Conservation (phyloP, 2,329 filamentous ascomycete genomes). For the Cordyceps cateniannulata region DNA sequence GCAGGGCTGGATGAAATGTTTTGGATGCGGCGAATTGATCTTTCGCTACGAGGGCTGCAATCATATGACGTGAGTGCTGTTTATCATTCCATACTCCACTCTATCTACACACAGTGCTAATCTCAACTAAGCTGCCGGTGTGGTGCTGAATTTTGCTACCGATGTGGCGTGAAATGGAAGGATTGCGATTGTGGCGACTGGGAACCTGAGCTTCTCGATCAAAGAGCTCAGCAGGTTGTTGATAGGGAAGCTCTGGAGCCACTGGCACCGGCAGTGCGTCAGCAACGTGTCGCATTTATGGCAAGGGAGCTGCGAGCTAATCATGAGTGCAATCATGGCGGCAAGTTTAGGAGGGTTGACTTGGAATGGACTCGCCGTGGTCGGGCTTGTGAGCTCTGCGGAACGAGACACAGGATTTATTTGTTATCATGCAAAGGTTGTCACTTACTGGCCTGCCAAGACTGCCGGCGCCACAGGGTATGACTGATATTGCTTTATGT, state of each 20-base stretch:
- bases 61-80: slow-evolving; percentile 13
- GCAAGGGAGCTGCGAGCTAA: slow-evolving; percentile 6
- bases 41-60: slow-evolving; percentile 12
- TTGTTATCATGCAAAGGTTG: slow-evolving; percentile 12
- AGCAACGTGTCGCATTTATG: slow-evolving; percentile 4
- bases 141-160: slow-evolving; percentile 12
- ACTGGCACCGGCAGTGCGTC: slow-evolving; percentile 7
- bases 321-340: slow-evolving; percentile 6
- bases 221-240: slow-evolving; percentile 12
- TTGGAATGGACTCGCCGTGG: not conserved
- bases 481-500: not conserved
- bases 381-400: slow-evolving; percentile 6
- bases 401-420: slow-evolving; percentile 5
- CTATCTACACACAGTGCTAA: not conserved
- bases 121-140: slow-evolving; percentile 7
- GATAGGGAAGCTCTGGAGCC: slow-evolving; percentile 12
- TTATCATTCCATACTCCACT: not conserved
- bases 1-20: slow-evolving; percentile 9
- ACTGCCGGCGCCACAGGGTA: not conserved
- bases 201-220: slow-evolving; percentile 10
- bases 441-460: slow-evolving; percentile 4
- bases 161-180: slow-evolving; percentile 14
- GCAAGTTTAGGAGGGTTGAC: slow-evolving; percentile 10
- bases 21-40: slow-evolving; percentile 13
- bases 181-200: slow-evolving; percentile 11